Evolutionary conservation across 768 basidiomycete genomes (phyloP), one percentile per base, ranked within the genome.

Genomic region (Suillus decipiens): DNA sequence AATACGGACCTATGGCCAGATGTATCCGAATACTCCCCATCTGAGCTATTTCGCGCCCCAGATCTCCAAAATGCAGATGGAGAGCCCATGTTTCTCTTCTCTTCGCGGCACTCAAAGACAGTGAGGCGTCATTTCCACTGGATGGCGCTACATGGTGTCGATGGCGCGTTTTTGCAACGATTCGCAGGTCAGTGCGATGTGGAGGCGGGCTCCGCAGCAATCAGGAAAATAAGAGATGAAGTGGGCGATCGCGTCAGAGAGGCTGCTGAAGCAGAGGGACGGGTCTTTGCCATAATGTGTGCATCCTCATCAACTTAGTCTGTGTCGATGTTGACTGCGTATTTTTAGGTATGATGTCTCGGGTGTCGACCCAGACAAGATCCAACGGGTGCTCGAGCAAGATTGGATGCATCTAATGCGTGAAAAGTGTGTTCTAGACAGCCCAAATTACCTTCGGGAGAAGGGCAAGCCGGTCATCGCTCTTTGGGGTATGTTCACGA

Each of bases 1-100:
- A 91, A 89, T 67, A 84, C 81, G 54, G 93, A 94, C 74, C 73
- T 90, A 39, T 93, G 90, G 90, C 92, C 92, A 0, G 91, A 93
- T 67, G 81, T 86, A 0, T 89, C 89, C 9, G 81, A 81, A 19
- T 92, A 90, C 71, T 81, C 84, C 3, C 80, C 85, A 7, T 86
- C 86, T 1, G 92, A 94, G 73, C 81, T 93, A 12, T 91, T 82
- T 69, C 79, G 81, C 8, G 86, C 84, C 1, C 88, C 89, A 37
- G 92, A 91, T 3, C 79, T 94, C 57, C 82, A 82, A 47, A 80
- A 80, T 8, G 71, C 79, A 43, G 71, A 79, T 12, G 89, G 87
- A 3, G 81, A 86, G 17, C 88, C 86, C 47, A 84, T 85, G 3
- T 81, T 86, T 63, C 76, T 93, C 17, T 95, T 94, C 75, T 93